Evolutionary conservation across 352 stramenopile species (phyloP), one percentile per base, ranked within the genome.

Genomic region (Phytopythium aichiense): DNA sequence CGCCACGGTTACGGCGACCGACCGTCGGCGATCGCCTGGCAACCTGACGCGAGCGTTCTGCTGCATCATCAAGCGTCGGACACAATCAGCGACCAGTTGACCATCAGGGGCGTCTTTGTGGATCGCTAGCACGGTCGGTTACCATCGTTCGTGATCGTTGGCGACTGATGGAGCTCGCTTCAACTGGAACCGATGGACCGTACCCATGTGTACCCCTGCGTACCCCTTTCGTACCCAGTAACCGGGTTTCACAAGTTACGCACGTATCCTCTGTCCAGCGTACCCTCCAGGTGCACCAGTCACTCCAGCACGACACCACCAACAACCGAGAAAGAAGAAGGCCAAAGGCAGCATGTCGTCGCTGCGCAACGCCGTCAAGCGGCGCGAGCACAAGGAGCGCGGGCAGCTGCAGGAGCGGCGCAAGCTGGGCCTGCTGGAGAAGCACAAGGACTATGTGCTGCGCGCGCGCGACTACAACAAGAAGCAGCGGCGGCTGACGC

Each of bases 361-460:
- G 61, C 89, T 99, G 57, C 92, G 97, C 52, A 99, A 99, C 79
- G 97, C 97, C 33, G 95, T 99, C n/a, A 99, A 99, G 77, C 94
- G 96, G 35, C 84, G 97, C 58, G 97, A 97, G 63, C 97, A 99
- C 92, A 99, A 99, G 79, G 97, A 99, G 74, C 93, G 98, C 42
- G 88, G 94, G 22, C 97, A 99, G 76, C 95, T 97, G 25, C 69
- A 71, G 28, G 69, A 88, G 52, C 89, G 98, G 25, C 83, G 90
- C 58, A 97, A 98, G 64, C 87, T 99, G 23, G 82, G 82, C 0
- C 84, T 99, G 22, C 79, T 99, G 33, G 97, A 99, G 80, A 99
- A 99, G 83, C 94, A 99, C 73, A 98, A 98, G 71, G 98, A 99
- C 79, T 99, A 99, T 87, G 82, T 96, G 31, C 78, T 95, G 65